Evolutionary conservation across 306 rosid species (phyloP), one percentile per base, ranked within the genome.

Genomic region (Cucumis cinereus): DNA sequence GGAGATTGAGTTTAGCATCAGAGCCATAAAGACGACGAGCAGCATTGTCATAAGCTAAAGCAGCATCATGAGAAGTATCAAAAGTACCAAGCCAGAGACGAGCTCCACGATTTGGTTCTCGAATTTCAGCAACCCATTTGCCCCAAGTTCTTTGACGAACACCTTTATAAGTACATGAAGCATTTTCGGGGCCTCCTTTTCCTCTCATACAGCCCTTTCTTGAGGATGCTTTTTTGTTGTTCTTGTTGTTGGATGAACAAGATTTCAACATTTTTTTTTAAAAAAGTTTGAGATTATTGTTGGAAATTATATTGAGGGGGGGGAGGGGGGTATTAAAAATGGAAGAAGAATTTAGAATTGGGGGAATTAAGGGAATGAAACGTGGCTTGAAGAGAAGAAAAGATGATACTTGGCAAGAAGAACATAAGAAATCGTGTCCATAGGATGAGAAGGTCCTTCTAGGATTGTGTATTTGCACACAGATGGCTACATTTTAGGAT

Each of bases 61-160:
- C 98, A 10, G 98, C 98, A 0, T 88, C 98, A 50, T 77, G 79
- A 45, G 96, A 86, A 2, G 94, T 88, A 7, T 86, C 88, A 15
- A 93, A 93, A 3, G 98, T 93, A 16, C 98, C 98, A 3, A 93
- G 87, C 98, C 98, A 91, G 66, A 93, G 96, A 2, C 97, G 89
- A 10, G 94, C 91, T 8, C 98, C 98, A 0, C 98, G 90, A 10
- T 91, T 91, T 52, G 97, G 98, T 58, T 91, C 98, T 0, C 98
- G 96, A 77, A 91, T 91, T 77, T 93, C 98, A 38, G 97, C 98
- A 20, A 93, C 98, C 98, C 98, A 93, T 81, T 91, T 93, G 0
- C 98, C 98, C 98, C 98, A 93, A 0, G 98, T 91, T 70, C 98
- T 84, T 79, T 93, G 98, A 2, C 98, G 84, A 8, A 93, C 98